Evolutionary conservation across 306 rosid species (phyloP).

Genomic region (Quercus glauca): DNA sequence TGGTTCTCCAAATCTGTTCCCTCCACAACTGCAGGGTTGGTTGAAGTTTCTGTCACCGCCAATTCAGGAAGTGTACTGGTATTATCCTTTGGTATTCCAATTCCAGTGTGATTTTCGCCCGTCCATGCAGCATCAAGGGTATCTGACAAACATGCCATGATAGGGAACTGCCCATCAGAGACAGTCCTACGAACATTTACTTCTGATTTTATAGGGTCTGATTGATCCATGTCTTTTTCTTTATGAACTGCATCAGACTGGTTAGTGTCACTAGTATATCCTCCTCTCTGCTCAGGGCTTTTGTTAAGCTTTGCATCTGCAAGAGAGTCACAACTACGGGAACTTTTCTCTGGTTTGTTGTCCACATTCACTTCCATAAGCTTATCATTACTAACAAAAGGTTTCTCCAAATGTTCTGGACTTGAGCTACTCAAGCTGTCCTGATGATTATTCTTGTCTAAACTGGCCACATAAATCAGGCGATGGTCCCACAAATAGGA

Average conservation of each 20-base stretch:
- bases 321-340: slow-evolving; percentile 33
- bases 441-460: slow-evolving; percentile 31
- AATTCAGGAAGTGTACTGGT: slow-evolving; percentile 36
- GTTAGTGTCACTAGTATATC: slow-evolving; percentile 26
- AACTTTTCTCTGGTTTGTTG: slow-evolving; percentile 37
- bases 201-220: slow-evolving; percentile 36
- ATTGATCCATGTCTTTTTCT: slow-evolving; percentile 32
- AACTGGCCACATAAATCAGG: slow-evolving; percentile 46
- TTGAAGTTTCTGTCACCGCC: slow-evolving; percentile 40
- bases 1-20: slow-evolving; percentile 38
- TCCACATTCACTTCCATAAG: slow-evolving; percentile 29
- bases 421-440: slow-evolving; percentile 35
- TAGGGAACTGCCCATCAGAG: slow-evolving; percentile 69
- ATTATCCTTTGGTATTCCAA: slow-evolving; percentile 41
- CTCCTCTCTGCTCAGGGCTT: slow-evolving; percentile 36
- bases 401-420: slow-evolving; percentile 45
- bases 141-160: slow-evolving; percentile 62
- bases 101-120: slow-evolving; percentile 50
- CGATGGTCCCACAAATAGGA: slow-evolving; percentile 88
- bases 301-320: slow-evolving; percentile 31
- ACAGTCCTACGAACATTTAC: slow-evolving; percentile 44
- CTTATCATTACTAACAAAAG: slow-evolving; percentile 31
- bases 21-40: slow-evolving; percentile 20
- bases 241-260: slow-evolving; percentile 32
- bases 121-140: slow-evolving; percentile 94